Conservation (phyloP, 768 basidiomycete species). For the Clitopilus hobsonii region DNA sequence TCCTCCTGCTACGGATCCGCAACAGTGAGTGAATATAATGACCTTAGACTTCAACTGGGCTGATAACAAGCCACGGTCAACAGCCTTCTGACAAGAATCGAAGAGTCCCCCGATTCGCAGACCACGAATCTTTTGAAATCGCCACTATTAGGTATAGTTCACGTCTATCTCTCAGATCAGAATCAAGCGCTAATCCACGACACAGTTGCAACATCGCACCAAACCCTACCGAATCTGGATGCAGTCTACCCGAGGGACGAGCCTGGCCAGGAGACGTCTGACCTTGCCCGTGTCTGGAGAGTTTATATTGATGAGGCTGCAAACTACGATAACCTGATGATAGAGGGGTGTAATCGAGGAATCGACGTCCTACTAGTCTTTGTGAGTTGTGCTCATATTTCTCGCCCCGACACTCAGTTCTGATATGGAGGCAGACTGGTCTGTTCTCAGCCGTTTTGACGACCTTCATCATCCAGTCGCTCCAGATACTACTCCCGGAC, state of each 20-base stretch:
- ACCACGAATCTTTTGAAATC: neutral
- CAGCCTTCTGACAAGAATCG: neutral
- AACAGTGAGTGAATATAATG: constrained; percentile 3
- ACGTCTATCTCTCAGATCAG: no score
- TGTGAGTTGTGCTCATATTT: constrained; percentile 21
- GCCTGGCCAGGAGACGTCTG: constrained; percentile 27
- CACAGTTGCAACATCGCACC: neutral
- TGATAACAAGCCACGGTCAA: neutral
- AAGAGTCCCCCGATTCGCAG: neutral
- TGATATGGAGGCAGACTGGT: constrained; percentile 27
- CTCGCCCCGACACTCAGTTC: neutral
- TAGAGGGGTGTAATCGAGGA: constrained; percentile 35
- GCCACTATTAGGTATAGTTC: neutral
- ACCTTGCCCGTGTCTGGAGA: constrained; percentile 34
- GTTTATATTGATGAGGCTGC: constrained; percentile 36
- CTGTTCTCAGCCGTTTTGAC: constrained; percentile 40
- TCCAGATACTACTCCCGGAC: constrained; percentile 30
- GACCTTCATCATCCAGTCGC: constrained; percentile 39
- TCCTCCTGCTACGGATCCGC: constrained; percentile 2
- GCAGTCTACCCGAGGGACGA: constrained; percentile 16
- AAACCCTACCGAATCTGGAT: neutral
- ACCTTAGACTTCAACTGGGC: neutral
- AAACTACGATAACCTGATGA: constrained; percentile 26
- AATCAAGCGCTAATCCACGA: no score
- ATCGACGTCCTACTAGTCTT: constrained; percentile 43